Base-by-base conservation (phyloP, 2,329 filamentous ascomycete species). In the Epichloe coenophiala region DNA sequence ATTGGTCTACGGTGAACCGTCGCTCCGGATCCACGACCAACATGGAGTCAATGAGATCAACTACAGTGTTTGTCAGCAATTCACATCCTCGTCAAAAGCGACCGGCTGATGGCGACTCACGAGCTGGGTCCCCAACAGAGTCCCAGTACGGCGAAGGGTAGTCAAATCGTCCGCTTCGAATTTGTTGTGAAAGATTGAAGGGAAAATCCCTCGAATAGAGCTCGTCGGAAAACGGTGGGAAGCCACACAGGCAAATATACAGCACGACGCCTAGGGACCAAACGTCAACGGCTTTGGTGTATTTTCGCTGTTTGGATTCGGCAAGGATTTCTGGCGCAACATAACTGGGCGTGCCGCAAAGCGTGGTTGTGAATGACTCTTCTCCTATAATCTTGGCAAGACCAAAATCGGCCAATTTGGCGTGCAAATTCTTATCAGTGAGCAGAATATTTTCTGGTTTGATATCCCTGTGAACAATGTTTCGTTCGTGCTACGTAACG, bases 381-480 rank as follows among this genome's bases (percentile, higher is more conserved):
- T 98, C 93, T 55, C 94, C 94, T 57, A 98, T 95, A 57, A 98
- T 97, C 70, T 98, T 98, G 41, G 93, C 91, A 38, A 98, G 76
- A 44, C 93, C 93, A 67, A 98, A 98, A 67, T 98, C 93, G 19
- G 90, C 93, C 54, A 98, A 71, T 69, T 98, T 98, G 56, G 95
- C 84, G 53, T 83, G 83, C 31, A 96, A 71, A 36, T 93, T 77
- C 61, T 88, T 88, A 67, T 96, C 88, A 5, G 85, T 81, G 37
- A 98, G 72, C 8, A 98, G 71, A 36, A 98, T 97, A 61, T 97
- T 97, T 64, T 97, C 91, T 0, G 90, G 91, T 67, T 96, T 97
- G 69, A 98, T 96, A 60, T 98, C 93, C 52, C 93, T 85, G 65
- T 98, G 93, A 5, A 97, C 90, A 65, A 98, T 95, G 60, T 93